Percentiles rank a stretch among this genome's conserved stretches.
phyloP scores from a whole-genome alignment of 208 protist species.

The Leishmania aethiopica region DNA sequence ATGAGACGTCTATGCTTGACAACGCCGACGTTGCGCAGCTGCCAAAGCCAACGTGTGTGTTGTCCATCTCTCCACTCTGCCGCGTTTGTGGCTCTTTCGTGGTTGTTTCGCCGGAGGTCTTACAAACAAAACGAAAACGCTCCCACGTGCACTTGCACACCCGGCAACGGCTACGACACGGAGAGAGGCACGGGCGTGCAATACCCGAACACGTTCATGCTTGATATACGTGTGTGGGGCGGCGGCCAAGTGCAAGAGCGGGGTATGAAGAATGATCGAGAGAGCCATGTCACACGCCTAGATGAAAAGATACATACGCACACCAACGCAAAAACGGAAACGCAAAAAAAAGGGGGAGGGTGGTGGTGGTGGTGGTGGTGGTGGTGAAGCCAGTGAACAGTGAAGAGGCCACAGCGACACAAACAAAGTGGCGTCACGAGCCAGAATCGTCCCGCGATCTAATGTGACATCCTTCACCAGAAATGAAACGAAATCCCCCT shows the following conservation, averaged over 20 bases:
- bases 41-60: neutral
- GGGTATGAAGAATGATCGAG: neutral
- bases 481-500: too few relatives aligned
- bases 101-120: neutral
- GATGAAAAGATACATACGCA: too few relatives aligned
- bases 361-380: neutral
- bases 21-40: neutral
- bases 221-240: neutral
- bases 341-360: neutral
- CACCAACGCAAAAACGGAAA: neutral
- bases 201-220: too few relatives aligned
- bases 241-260: neutral
- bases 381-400: neutral
- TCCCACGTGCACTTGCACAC: neutral
- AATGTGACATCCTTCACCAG: neutral
- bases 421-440: neutral
- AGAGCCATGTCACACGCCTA: neutral
- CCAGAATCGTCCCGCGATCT: neutral
- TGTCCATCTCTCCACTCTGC: neutral
- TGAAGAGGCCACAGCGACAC: neutral
- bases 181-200: neutral
- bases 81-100: neutral
- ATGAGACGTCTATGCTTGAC: neutral
- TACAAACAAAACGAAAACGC: neutral
- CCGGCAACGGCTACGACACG: neutral